Base-by-base conservation (phyloP, 768 basidiomycete species). In the Tricholoma sp. region DNA sequence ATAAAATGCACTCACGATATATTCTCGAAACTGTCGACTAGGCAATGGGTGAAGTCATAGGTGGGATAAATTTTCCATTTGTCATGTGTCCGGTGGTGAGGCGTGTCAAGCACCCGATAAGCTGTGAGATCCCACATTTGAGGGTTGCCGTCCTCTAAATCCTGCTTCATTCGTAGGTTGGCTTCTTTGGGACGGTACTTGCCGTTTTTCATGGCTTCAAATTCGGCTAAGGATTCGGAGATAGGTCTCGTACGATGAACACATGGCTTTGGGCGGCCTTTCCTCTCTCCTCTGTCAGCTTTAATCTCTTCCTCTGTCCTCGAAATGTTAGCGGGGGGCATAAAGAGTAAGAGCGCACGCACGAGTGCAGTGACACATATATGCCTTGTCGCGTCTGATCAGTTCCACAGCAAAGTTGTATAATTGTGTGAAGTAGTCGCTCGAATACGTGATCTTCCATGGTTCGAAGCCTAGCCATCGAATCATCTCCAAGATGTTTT, bases 61-160 rank as follows among this genome's bases (percentile, higher is more conserved):
- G 95, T 98, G 2, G 96, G 96, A 71, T 99, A 99, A 59, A 99
- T 93, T 67, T 83, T 91, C 97, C 97, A 99, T 66, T 88, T 90
- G 69, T 88, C 85, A 9, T 85, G 84, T 0, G 97, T 98, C 21
- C 97, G 84, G 66, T 98, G 96, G 71, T 99, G 97, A 29, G 90
- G 85, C 1, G 92, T 83, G 52, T 89, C 83, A 54, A 98, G 79
- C 14, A 98, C 92, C 24, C 97, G 88, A 69, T 98, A 99, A 6
- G 96, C 96, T 34, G 97, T 91, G 55, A 97, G 73, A 74, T 99
- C 97, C 97, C 97, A 99, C 97, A 99, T 98, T 73, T 94, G 94
- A 10, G 96, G 96, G 71, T 98, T 99, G 11, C 89, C 88, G 59
- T 92, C 91, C 47, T 83, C 79, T 24, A 98, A 74, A 68, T 98